phyloP scores from a whole-genome alignment of 116 monocot species.

The Phalaenopsis hybrid region DNA sequence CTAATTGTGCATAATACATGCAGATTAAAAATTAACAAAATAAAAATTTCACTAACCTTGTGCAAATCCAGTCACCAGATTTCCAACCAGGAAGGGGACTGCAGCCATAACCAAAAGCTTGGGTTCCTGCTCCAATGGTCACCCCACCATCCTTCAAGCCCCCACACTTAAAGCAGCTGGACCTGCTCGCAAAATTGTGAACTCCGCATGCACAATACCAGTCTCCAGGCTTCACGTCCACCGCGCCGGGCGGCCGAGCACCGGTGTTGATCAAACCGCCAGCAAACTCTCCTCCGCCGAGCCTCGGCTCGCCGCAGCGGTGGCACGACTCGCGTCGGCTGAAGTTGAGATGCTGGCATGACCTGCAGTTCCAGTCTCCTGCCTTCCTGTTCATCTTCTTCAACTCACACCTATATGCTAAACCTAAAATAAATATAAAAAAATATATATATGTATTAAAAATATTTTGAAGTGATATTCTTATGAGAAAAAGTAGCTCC shows the following conservation, averaged over 20 bases:
- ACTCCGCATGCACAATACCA: slow-evolving; percentile 87
- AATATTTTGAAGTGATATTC: background rate
- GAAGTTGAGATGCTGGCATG: slow-evolving; percentile 77
- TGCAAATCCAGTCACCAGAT: slow-evolving; percentile 92
- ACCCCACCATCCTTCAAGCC: slow-evolving; percentile 65
- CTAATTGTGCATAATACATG: too few species aligned
- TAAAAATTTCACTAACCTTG: slow-evolving; percentile 26
- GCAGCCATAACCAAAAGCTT: slow-evolving; percentile 8
- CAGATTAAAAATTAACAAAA: too few species aligned
- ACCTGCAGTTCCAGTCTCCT: slow-evolving; percentile 72
- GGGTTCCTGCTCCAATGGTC: slow-evolving; percentile 1
- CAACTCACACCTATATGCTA: background rate
- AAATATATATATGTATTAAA: background rate
- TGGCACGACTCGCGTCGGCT: slow-evolving; percentile 63
- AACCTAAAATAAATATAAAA: background rate
- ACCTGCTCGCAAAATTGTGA: slow-evolving; percentile 91
- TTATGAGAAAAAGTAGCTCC: background rate
- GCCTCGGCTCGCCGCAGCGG: slow-evolving; percentile 36
- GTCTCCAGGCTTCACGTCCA: slow-evolving; percentile 80
- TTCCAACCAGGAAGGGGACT: slow-evolving; percentile 47
- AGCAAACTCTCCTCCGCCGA: slow-evolving; percentile 15
- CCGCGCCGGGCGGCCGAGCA: slow-evolving; percentile 20
- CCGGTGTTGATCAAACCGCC: slow-evolving; percentile 29
- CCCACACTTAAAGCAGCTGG: slow-evolving; percentile 82
- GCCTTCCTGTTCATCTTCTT: slow-evolving; percentile 57